Percentiles rank a stretch among this genome's conserved stretches.
These are phyloP conservation scores for Citrus unshiu DNA, from an alignment of 345 rosid genomes.

Conservation along the genomic window DNA sequence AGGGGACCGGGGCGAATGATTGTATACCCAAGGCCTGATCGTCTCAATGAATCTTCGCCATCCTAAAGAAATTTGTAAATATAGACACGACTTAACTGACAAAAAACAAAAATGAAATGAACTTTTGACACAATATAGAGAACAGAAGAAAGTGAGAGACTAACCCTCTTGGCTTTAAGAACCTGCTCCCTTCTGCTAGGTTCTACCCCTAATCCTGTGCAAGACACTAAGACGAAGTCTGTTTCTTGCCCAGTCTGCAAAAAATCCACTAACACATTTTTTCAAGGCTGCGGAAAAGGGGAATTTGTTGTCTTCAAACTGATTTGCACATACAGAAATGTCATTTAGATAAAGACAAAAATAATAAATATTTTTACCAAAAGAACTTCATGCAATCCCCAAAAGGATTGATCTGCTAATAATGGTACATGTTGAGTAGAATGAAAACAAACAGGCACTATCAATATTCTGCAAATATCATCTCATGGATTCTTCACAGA, in stretches of 20 bases:
- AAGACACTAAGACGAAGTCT: conserved; percentile 83
- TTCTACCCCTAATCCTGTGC: conserved; percentile 89
- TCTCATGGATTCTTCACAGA: background rate
- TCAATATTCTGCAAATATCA: background rate
- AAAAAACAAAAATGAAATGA: conserved; percentile 4
- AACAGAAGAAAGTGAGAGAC: conserved; percentile 15
- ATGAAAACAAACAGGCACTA: background rate
- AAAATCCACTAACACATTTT: background rate
- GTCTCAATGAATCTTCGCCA: conserved; percentile 88
- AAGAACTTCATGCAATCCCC: background rate
- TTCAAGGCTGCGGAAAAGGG: background rate
- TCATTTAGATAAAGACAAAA: no score
- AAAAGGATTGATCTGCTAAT: background rate
- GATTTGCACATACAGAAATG: background rate
- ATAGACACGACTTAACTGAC: background rate
- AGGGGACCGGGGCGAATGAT: conserved; percentile 93
- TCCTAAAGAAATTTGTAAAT: conserved; percentile 43
- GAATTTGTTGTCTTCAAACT: background rate
- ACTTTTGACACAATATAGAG: background rate
- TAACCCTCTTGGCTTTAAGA: conserved; percentile 85
- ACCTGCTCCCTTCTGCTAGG: conserved; percentile 89
- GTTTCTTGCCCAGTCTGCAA: conserved; percentile 96
- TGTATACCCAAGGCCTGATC: conserved; percentile 96
- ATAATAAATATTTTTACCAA: background rate
- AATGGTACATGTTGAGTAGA: background rate